phyloP scores from a whole-genome alignment of 345 rosid species.

The Eucalyptus tenuipes region DNA sequence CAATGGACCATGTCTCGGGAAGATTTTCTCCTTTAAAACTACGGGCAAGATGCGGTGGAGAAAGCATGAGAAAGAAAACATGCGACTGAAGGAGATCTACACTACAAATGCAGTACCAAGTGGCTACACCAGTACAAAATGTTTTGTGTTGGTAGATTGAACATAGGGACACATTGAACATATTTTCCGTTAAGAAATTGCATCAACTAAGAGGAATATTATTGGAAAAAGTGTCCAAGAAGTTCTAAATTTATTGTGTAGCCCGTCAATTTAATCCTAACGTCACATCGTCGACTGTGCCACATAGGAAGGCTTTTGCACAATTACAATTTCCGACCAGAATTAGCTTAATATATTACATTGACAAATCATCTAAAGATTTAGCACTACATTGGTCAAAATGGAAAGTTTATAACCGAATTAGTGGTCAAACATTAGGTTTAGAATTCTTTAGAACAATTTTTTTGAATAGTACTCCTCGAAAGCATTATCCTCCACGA shows the following conservation, averaged over 20 bases:
- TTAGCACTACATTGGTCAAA: not conserved
- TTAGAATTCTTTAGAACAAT: not conserved
- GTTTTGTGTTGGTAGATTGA: not conserved
- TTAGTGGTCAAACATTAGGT: not conserved
- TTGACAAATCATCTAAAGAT: not conserved
- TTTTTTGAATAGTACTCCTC: not conserved
- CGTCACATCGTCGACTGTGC: fast-evolving
- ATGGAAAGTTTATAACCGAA: not conserved
- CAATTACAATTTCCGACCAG: not conserved
- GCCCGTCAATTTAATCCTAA: not conserved
- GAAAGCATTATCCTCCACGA: not conserved
- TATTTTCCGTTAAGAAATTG: not conserved
- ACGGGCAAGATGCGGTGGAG: not conserved
- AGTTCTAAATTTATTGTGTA: not conserved
- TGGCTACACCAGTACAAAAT: not conserved
- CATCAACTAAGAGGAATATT: not conserved
- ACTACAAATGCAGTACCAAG: not conserved
- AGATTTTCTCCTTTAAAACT: not conserved
- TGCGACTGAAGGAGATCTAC: not conserved
- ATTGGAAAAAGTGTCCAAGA: not conserved
- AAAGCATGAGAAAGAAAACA: not conserved
- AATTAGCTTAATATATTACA: not conserved
- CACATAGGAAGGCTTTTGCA: fast-evolving
- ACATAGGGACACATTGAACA: not conserved
- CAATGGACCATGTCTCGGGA: not conserved